Conservation (phyloP, 208 protist genomes). For the Herpetomonas tarakana region DNA sequence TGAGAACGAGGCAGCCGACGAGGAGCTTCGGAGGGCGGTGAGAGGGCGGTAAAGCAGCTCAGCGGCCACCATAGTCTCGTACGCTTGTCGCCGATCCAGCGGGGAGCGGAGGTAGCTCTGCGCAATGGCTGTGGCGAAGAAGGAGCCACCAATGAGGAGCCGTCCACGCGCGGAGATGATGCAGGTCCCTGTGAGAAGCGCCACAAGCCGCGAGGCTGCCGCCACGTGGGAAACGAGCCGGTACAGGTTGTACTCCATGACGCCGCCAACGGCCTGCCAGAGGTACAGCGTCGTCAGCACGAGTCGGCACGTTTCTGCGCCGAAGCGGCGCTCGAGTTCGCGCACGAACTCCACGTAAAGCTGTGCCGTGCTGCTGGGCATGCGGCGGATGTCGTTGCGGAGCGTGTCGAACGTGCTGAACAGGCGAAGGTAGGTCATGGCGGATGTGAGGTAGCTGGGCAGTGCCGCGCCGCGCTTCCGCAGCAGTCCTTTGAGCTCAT, state of each 20-base stretch:
- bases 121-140: constrained; percentile 56
- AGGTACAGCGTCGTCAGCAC: constrained; percentile 72
- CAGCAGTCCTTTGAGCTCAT: constrained; percentile 65
- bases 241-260: constrained; percentile 81
- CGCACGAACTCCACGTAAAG: constrained; percentile 50
- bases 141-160: constrained; percentile 36
- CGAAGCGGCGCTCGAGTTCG: constrained; percentile 56
- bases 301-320: constrained; percentile 30
- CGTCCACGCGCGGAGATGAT: constrained; percentile 34
- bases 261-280: constrained; percentile 43
- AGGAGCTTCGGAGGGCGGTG: neutral
- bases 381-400: constrained; percentile 54
- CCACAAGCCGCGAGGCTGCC: constrained; percentile 63
- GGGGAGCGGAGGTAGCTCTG: constrained; percentile 35
- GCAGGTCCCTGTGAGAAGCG: constrained; percentile 67
- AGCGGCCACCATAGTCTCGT: constrained; percentile 48
- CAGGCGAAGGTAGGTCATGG: constrained; percentile 71
- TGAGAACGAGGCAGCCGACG: neutral
- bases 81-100: constrained; percentile 40
- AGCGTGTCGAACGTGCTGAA: constrained; percentile 84
- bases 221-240: constrained; percentile 75
- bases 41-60: constrained; percentile 44
- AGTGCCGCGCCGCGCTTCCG: constrained; percentile 62
- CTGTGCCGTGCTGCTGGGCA: constrained; percentile 50
- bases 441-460: constrained; percentile 65